Base-by-base conservation (phyloP, 108 stramenopile genomes). In the Skeletonema costatum region DNA sequence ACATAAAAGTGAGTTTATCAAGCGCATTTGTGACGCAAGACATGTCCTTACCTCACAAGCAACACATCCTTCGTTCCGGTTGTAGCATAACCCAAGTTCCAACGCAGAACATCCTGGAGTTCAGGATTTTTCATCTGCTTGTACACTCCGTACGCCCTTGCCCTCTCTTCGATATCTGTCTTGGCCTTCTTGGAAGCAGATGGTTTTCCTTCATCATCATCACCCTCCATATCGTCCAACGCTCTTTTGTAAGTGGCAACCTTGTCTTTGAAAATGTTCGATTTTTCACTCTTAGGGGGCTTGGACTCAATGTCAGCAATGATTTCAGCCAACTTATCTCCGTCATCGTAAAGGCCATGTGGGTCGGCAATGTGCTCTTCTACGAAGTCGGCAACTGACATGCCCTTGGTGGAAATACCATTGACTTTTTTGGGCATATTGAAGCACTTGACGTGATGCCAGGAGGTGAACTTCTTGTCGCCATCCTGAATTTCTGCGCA, bases 41-140 rank as follows among this genome's bases (percentile, higher is more conserved):
- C 0, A 58, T 41, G 25, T 46, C 32, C 38, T 44, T 19, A 80
- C 78, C 78, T 68, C 68, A 73, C 69, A 39, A 93, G 38, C n/a
- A 92, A 71, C 70, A 86, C 68, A 58, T 90, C 82, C 62, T 93
- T 95, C 33, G 66, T 87, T 7, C 94, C 94, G 14, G 31, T 73
- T 10, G 84, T 74, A 17, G 81, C 66, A 68, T 92, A 89, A 1
- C 74, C 81, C 38, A 80, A 36, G 74, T 95, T 95, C 90, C 92
- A 95, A 2, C 89, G 68, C 64, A 95, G 66, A 16, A 87, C 32
- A 70, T 91, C 89, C 65, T 95, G 88, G 46, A 95, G 80, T 36
- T 86, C 87, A 16, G 81, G 88, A 30, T 42, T 66, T 41, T 83
- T 92, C 60, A 63, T 75, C n/a, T 81, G 80, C 2, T 77, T 58